Percentiles rank a stretch among this genome's conserved stretches.
Conservation (phyloP, 257 asterid species). For the Avicennia marina region DNA sequence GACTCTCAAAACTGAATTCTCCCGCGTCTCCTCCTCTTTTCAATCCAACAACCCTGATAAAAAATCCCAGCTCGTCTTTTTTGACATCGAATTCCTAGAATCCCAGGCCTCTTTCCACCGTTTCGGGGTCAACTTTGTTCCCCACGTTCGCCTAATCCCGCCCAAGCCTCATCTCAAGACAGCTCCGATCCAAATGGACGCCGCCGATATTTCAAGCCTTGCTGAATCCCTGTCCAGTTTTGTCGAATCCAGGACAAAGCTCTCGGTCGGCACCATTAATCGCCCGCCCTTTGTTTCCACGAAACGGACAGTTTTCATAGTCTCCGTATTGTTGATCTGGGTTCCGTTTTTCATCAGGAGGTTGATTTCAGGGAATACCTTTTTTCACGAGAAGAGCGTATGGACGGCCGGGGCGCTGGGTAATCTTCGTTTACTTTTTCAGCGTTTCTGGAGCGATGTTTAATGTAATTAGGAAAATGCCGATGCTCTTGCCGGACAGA, state of each 20-base stretch:
- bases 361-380: conserved; percentile 52
- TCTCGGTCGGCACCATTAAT: conserved; percentile 50
- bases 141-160: conserved; percentile 77
- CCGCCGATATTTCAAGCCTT: conserved; percentile 50
- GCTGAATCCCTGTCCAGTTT: conserved; percentile 88
- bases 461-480: conserved; percentile 86
- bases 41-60: conserved; percentile 43
- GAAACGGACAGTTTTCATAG: conserved; percentile 41
- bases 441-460: conserved; percentile 96
- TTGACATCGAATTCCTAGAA: conserved; percentile 59
- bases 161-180: conserved; percentile 47
- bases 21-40: conserved; percentile 66
- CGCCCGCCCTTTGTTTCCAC: conserved; percentile 66
- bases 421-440: conserved; percentile 79
- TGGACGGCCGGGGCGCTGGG: conserved; percentile 86
- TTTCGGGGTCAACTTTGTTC: conserved; percentile 67
- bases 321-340: conserved; percentile 36
- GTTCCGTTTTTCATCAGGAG: conserved; percentile 58
- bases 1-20: conserved; percentile 62
- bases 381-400: conserved; percentile 54
- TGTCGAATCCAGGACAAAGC: conserved; percentile 40
- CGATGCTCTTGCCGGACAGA: conserved; percentile 68
- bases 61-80: conserved; percentile 48
- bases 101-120: conserved; percentile 57
- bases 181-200: conserved; percentile 67